phyloP scores from a whole-genome alignment of 2,329 filamentous ascomycete species.

The Penicillium sumatraense region DNA sequence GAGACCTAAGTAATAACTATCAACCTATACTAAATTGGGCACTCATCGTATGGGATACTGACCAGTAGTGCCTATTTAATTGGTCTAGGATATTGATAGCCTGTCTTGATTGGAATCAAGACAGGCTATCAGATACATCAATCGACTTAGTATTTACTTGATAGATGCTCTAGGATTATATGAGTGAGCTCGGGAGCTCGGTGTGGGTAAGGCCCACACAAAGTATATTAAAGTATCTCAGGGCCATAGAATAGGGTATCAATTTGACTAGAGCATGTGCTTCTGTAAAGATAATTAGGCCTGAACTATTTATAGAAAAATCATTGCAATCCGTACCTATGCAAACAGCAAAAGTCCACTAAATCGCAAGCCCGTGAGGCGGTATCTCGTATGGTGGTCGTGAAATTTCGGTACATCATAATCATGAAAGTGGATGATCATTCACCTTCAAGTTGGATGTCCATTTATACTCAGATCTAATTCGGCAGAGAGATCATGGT shows the following conservation, averaged over 20 bases:
- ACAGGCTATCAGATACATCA: too few relatives aligned
- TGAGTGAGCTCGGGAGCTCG: too few relatives aligned
- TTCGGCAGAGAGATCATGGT: background rate
- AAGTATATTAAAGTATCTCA: too few relatives aligned
- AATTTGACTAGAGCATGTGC: slow-evolving; percentile 5
- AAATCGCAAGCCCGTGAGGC: background rate
- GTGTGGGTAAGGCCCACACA: too few relatives aligned
- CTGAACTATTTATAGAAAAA: background rate
- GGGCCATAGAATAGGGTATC: background rate
- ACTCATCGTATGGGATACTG: too few relatives aligned
- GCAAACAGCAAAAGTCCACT: background rate
- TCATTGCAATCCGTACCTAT: background rate
- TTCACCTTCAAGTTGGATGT: slow-evolving; percentile 1
- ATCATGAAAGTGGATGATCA: background rate
- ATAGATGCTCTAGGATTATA: too few relatives aligned
- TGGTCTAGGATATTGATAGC: too few relatives aligned
- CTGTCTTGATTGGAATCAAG: too few relatives aligned
- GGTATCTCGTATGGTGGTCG: background rate
- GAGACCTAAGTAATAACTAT: too few relatives aligned
- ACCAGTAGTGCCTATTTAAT: too few relatives aligned
- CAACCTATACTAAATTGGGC: too few relatives aligned
- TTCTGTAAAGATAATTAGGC: background rate
- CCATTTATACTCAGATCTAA: background rate
- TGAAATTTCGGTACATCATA: slow-evolving; percentile 3
- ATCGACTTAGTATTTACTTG: too few relatives aligned